These are phyloP conservation scores for Irpex rosettiformis DNA, from an alignment of 1,284 basidiomycete species.

Conservation along the genomic window DNA sequence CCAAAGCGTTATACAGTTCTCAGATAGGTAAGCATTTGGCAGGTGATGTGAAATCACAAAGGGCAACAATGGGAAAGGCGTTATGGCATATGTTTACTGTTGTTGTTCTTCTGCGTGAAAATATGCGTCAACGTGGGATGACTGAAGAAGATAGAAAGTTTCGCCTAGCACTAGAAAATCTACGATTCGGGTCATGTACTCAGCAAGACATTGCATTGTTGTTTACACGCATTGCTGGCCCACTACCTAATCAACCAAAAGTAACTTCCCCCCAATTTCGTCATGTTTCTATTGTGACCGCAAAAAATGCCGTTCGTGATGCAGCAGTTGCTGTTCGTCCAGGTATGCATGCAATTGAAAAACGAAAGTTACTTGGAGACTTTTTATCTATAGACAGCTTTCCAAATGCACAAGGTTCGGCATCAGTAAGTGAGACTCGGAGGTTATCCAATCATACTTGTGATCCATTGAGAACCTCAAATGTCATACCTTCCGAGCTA, in stretches of 20 bases:
- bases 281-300: background rate
- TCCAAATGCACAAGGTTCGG: background rate
- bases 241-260: background rate
- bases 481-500: background rate
- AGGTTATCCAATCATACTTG: background rate
- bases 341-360: background rate
- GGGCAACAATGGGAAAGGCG: constrained; percentile 32
- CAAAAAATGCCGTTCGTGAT: background rate
- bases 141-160: background rate
- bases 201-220: background rate
- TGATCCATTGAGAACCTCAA: background rate
- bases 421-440: background rate
- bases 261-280: background rate
- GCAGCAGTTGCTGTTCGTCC: background rate
- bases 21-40: background rate
- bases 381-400: background rate
- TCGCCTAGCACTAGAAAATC: background rate
- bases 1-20: background rate
- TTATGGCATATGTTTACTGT: constrained; percentile 34
- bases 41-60: background rate
- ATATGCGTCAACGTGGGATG: constrained; percentile 33
- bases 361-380: background rate
- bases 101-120: constrained; percentile 33
- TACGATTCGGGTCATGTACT: background rate
- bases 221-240: background rate